A percentile compares a stretch with the other conserved stretches of the same genome.
Conservation (phyloP, 768 basidiomycete species). For the Russula sp. region DNA sequence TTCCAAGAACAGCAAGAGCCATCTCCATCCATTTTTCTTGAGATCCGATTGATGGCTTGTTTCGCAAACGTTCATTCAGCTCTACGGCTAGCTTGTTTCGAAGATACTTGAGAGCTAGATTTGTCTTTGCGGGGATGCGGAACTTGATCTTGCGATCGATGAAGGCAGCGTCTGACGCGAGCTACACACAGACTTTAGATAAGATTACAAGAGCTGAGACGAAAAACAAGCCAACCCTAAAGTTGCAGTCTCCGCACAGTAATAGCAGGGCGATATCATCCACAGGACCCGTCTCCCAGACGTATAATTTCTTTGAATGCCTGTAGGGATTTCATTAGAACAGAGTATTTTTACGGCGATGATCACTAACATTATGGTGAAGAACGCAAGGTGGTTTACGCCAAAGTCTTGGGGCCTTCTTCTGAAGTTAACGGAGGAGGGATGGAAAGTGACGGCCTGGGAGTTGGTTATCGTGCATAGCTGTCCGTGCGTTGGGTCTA, state of each 20-base stretch:
- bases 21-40: constrained; percentile 71
- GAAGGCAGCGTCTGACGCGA: constrained; percentile 58
- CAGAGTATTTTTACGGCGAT: not conserved
- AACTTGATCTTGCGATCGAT: constrained; percentile 86
- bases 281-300: constrained; percentile 88
- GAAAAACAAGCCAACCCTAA: constrained; percentile 49
- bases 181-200: constrained; percentile 34
- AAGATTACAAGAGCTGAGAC: not conserved
- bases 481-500: constrained; percentile 55
- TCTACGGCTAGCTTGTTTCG: constrained; percentile 53
- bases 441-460: constrained; percentile 74
- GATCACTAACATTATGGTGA: constrained; percentile 70
- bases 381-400: constrained; percentile 70
- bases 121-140: constrained; percentile 58
- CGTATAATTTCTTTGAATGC: constrained; percentile 91
- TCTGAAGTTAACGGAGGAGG: constrained; percentile 85
- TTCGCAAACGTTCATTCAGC: constrained; percentile 60
- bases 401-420: constrained; percentile 61
- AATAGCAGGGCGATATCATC: constrained; percentile 77
- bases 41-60: constrained; percentile 47
- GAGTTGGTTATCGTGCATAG: constrained; percentile 80
- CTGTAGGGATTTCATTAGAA: constrained; percentile 32
- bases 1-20: constrained; percentile 55
- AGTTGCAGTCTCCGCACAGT: constrained; percentile 85
- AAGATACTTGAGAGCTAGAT: constrained; percentile 73